Evolutionary conservation across 176 grass and related monocot species (phyloP).

Genomic region (Musa beccarii): DNA sequence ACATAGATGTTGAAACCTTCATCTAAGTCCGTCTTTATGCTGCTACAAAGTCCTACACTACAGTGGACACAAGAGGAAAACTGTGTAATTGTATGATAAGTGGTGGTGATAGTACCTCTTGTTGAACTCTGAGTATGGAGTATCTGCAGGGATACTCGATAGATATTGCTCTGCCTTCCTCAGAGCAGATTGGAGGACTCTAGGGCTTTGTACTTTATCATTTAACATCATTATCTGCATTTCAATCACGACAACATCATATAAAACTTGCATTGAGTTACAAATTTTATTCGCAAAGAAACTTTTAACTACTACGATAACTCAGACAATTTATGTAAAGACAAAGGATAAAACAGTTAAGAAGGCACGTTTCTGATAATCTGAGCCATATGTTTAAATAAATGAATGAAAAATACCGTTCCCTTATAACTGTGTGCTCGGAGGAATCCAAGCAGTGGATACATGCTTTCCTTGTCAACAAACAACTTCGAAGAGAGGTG

Average conservation of each 20-base stretch:
- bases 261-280: not conserved
- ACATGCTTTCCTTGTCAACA: constrained; percentile 93
- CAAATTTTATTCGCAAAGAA: not conserved
- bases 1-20: not conserved
- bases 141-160: constrained; percentile 52
- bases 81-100: not conserved
- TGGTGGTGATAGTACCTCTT: constrained; percentile 30
- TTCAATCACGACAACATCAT: not conserved
- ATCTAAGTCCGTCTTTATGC: not conserved
- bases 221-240: constrained; percentile 97
- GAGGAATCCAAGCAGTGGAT: constrained; percentile 84
- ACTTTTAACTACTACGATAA: not conserved
- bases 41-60: not conserved
- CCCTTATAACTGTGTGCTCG: constrained; percentile 79
- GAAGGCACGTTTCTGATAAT: too few relatives aligned
- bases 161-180: constrained; percentile 91
- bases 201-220: constrained; percentile 78
- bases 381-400: not conserved
- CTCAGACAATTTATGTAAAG: too few relatives aligned
- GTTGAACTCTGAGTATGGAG: constrained; percentile 67
- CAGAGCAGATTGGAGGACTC: constrained; percentile 60
- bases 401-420: constrained; percentile 39
- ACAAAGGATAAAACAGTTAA: too few relatives aligned
- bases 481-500: constrained; percentile 99
- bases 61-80: not conserved